These are phyloP conservation scores for Termitomyces sp. DNA, from an alignment of 768 basidiomycete genomes.

Conservation along the genomic window DNA sequence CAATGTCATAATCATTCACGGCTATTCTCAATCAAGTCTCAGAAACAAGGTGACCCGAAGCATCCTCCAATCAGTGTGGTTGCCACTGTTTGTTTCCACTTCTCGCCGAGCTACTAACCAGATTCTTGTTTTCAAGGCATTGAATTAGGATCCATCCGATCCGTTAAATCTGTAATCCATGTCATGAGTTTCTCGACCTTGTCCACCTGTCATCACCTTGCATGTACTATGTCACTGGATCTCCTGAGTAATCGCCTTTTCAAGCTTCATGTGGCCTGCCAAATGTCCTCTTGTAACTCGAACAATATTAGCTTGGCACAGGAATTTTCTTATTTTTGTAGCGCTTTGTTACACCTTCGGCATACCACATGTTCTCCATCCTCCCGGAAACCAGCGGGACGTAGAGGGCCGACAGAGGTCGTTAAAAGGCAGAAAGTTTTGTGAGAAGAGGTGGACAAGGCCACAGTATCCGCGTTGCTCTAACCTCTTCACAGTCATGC, in stretches of 20 bases:
- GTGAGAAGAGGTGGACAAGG: neutral
- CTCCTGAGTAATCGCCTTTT: neutral
- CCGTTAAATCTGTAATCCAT: neutral
- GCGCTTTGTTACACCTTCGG: neutral
- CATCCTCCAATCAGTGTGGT: neutral
- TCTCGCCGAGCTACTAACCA: neutral
- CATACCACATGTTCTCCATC: neutral
- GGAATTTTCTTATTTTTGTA: neutral
- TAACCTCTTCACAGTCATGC: constrained; percentile 15
- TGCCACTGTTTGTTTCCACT: neutral
- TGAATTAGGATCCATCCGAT: neutral
- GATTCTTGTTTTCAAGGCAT: neutral
- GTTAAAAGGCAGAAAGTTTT: neutral
- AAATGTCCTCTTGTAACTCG: neutral
- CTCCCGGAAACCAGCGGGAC: neutral
- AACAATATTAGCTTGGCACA: neutral
- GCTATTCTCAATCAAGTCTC: neutral
- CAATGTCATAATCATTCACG: neutral
- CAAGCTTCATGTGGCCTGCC: neutral
- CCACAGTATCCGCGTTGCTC: neutral
- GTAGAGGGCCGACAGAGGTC: neutral
- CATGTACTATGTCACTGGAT: neutral
- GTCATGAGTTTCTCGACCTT: neutral
- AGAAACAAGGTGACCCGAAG: neutral
- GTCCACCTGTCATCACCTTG: neutral